These are phyloP conservation scores for Leishmania turanica DNA, from an alignment of 208 protist species.

Conservation along the genomic window DNA sequence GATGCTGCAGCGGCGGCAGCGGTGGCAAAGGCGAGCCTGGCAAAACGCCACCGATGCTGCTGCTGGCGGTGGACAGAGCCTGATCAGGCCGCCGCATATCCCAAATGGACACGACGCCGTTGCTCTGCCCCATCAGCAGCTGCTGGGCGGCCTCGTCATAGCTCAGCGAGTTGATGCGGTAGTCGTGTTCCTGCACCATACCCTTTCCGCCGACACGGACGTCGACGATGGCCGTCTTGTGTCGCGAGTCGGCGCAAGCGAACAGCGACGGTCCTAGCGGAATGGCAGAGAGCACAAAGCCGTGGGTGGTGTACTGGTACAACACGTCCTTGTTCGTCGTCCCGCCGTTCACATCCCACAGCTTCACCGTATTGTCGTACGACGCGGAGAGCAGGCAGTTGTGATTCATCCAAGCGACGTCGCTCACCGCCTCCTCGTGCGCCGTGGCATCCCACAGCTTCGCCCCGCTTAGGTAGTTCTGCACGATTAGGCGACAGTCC, in stretches of 20 bases:
- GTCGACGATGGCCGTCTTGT: constrained; percentile 77
- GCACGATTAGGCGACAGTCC: constrained; percentile 78
- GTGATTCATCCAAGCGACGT: constrained; percentile 82
- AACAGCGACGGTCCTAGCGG: constrained; percentile 78
- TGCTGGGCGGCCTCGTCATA: constrained; percentile 59
- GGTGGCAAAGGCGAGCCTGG: neutral
- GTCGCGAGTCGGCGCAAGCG: constrained; percentile 76
- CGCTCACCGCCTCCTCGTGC: constrained; percentile 78
- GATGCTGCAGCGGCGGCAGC: constrained; percentile 16
- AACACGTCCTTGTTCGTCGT: constrained; percentile 35
- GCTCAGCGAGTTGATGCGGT: constrained; percentile 78
- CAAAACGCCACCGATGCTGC: neutral
- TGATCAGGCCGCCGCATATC: constrained; percentile 71
- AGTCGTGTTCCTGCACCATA: constrained; percentile 61
- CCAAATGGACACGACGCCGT: constrained; percentile 83
- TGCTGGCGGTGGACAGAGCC: constrained; percentile 41
- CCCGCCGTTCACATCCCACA: constrained; percentile 79
- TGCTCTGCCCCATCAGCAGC: constrained; percentile 81
- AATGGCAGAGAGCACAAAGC: constrained; percentile 77
- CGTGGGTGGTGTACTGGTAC: constrained; percentile 64
- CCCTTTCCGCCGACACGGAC: constrained; percentile 40
- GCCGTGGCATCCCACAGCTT: constrained; percentile 64
- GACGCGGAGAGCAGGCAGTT: constrained; percentile 76
- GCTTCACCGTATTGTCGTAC: constrained; percentile 84
- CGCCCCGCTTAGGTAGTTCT: constrained; percentile 78